phyloP scores from a whole-genome alignment of 192 early-diverging fungal genomes.

The Rhizoclosmatium sp. region DNA sequence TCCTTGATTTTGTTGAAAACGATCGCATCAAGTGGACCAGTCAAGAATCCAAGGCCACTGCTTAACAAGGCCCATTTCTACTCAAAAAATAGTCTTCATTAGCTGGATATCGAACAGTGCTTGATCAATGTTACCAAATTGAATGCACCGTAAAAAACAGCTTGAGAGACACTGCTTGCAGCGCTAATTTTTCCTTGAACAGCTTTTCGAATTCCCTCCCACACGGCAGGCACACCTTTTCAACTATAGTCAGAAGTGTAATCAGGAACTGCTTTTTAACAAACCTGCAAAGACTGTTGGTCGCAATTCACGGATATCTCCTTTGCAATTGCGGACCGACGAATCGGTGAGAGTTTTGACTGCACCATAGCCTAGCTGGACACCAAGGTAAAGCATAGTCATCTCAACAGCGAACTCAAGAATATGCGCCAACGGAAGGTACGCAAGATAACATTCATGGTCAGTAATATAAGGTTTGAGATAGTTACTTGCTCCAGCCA shows the following conservation, averaged over 20 bases:
- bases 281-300: constrained; percentile 66
- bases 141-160: constrained; percentile 80
- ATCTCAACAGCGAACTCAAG: constrained; percentile 89
- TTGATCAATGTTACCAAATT: constrained; percentile 40
- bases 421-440: constrained; percentile 90
- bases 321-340: constrained; percentile 68
- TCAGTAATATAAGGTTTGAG: constrained; percentile 67
- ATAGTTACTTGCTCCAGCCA: constrained; percentile 50
- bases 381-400: constrained; percentile 56
- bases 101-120: background rate
- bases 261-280: too few species aligned
- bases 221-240: constrained; percentile 76
- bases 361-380: constrained; percentile 72
- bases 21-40: constrained; percentile 72
- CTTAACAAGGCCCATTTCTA: constrained; percentile 72
- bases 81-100: background rate
- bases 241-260: too few species aligned
- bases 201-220: constrained; percentile 86
- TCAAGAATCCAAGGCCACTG: constrained; percentile 62
- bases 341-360: constrained; percentile 73
- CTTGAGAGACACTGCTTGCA: constrained; percentile 61
- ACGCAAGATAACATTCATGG: constrained; percentile 53
- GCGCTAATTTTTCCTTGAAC: constrained; percentile 71
- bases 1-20: constrained; percentile 86
- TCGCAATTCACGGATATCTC: constrained; percentile 72